Percentiles rank a stretch among this genome's conserved stretches.
Conservation (phyloP, 306 rosid species). For the Cucurbita ficifolia region DNA sequence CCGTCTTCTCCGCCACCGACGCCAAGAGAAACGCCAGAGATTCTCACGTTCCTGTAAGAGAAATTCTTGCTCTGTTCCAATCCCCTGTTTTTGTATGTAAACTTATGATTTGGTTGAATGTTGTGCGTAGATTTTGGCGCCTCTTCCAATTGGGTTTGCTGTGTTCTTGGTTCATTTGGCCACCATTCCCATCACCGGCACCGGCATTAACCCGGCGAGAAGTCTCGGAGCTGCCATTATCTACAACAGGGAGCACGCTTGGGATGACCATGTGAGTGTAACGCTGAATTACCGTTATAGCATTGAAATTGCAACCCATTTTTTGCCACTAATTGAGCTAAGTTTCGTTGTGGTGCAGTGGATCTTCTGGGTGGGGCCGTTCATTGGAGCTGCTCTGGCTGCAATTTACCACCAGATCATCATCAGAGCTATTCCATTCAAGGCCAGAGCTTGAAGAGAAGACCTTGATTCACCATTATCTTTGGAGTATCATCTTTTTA, state of each 20-base stretch:
- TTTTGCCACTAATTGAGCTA: too few relatives aligned
- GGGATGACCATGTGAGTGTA: conserved; percentile 60
- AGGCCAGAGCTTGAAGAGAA: conserved; percentile 31
- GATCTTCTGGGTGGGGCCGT: conserved; percentile 98
- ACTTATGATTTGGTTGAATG: not conserved
- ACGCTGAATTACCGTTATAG: not conserved
- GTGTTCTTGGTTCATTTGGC: conserved; percentile 96
- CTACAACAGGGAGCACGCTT: conserved; percentile 54
- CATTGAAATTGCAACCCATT: not conserved
- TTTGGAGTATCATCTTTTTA: not conserved
- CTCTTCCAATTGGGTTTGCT: conserved; percentile 89
- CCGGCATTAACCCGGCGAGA: conserved; percentile 87
- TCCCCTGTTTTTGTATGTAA: too few relatives aligned
- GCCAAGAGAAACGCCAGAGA: conserved; percentile 87
- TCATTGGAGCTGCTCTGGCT: conserved; percentile 83
- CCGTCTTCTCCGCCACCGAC: conserved; percentile 89
- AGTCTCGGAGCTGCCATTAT: conserved; percentile 90
- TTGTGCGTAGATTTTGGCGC: conserved; percentile 65
- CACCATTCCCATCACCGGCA: conserved; percentile 86
- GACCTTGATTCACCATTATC: not conserved
- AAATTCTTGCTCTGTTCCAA: too few relatives aligned
- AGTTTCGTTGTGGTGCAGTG: conserved; percentile 26
- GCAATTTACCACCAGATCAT: conserved; percentile 74
- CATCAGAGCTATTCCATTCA: conserved; percentile 90
- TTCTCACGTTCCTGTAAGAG: conserved; percentile 75